Percentiles rank a stretch among this genome's conserved stretches.
phyloP scores from a whole-genome alignment of 352 stramenopile species.

The Phytophthora sansomeana region DNA sequence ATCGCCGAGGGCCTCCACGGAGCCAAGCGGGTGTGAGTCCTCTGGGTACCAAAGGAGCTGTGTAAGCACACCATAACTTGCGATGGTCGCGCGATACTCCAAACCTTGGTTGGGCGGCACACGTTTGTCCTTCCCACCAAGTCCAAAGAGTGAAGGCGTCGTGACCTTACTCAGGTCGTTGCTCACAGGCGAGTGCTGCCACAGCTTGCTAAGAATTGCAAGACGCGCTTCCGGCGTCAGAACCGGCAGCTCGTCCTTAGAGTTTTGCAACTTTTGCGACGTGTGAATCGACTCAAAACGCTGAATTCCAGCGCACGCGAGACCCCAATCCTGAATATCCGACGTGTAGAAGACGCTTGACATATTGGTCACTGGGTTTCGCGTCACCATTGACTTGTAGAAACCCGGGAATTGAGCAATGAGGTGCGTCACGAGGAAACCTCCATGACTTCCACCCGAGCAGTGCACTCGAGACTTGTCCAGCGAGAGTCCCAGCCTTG shows the following conservation, averaged over 20 bases:
- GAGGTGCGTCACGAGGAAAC: slow-evolving; percentile 94
- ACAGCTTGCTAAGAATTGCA: slow-evolving; percentile 83
- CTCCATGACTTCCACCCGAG: slow-evolving; percentile 95
- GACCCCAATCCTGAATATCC: slow-evolving; percentile 98
- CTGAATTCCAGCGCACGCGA: slow-evolving; percentile 85
- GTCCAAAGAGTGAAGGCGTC: slow-evolving; percentile 92
- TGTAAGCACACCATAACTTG: slow-evolving; percentile 56
- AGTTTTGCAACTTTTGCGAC: slow-evolving; percentile 55
- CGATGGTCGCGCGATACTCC: slow-evolving; percentile 93
- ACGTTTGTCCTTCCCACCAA: slow-evolving; percentile 92
- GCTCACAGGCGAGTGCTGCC: slow-evolving; percentile 87
- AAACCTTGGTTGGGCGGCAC: slow-evolving; percentile 93
- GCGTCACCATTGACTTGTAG: slow-evolving; percentile 91
- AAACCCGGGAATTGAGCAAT: slow-evolving; percentile 95
- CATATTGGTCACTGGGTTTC: slow-evolving; percentile 96
- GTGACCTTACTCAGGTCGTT: slow-evolving; percentile 87
- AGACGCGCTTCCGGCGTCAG: slow-evolving; percentile 57
- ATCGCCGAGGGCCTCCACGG: slow-evolving; percentile 70
- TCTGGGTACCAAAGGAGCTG: slow-evolving; percentile 79
- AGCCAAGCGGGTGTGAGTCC: slow-evolving; percentile 74
- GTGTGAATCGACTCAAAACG: slow-evolving; percentile 90
- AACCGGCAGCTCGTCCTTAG: slow-evolving; percentile 35
- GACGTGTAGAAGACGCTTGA: slow-evolving; percentile 93
- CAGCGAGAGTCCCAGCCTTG: slow-evolving; percentile 52
- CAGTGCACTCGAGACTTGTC: slow-evolving; percentile 89